Evolutionary conservation across 2,329 filamentous ascomycete species (phyloP), one percentile per base, ranked within the genome.

Genomic region (Aspergillus ochraceus): DNA sequence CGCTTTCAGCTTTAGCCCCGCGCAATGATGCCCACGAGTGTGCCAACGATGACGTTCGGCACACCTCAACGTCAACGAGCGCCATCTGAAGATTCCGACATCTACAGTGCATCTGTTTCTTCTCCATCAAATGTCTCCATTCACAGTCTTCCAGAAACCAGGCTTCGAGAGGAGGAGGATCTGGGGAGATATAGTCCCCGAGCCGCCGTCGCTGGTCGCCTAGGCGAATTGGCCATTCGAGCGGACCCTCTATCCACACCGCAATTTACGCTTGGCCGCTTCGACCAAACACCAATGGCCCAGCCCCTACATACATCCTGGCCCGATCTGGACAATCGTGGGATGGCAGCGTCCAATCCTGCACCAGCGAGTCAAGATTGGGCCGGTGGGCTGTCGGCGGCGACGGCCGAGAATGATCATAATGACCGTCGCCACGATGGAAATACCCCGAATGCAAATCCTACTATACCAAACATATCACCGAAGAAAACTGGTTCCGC

Each of bases 151-250:
- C 70, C 70, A 59, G 75, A 76, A 54, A 57, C 62, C 49, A 68
- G 64, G 51, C 53, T 75, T 45, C 65, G 66, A 26, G 71, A 75
- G 58, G 72, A 74, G 39, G 69, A 71, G 51, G 71, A 72, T 53
- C 60, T 66, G 46, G 73, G 70, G 46, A 66, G 71, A 55, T 68
- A 73, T 61, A 77, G 78, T 60, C 77, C 77, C 55, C 73, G 73
- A 55, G 71, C 74, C 29, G 68, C 67, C 22, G 76, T 79, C 47
- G 75, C 75, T 55, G 73, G 76, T 57, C 72, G 71, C 57, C 70
- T 80, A 51, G 73, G 73, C 52, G 69, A 76, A 54, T 67, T 80
- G 57, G 76, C 77, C 50, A 72, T 80, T 57, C 70, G 72, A 36
- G 73, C 70, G 53, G 72, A 75, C 50, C 62, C 60, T 53, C 24